phyloP scores from a whole-genome alignment of 2,329 filamentous ascomycete genomes.

The Stachybotrys elegans region DNA sequence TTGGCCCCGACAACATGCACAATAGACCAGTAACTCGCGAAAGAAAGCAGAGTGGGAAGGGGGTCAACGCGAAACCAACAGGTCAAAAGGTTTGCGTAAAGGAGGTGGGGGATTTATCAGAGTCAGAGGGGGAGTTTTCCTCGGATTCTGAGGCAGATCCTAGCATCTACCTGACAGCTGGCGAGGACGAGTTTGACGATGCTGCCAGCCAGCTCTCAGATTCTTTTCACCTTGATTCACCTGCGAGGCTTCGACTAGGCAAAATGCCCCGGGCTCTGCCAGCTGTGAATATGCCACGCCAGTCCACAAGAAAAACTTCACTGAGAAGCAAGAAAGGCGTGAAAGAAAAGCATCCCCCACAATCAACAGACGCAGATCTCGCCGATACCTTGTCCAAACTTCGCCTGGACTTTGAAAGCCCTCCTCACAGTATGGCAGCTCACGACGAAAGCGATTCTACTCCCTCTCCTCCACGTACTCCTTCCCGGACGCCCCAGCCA shows the following conservation, averaged over 20 bases:
- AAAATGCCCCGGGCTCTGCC: constrained; percentile 2
- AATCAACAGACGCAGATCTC: constrained; percentile 11
- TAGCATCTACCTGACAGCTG: constrained; percentile 18
- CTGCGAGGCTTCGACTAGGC: constrained; percentile 3
- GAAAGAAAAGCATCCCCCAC: background rate
- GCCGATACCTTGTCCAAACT: constrained; percentile 18
- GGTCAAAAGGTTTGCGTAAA: too few species aligned
- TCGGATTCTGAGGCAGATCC: constrained; percentile 12
- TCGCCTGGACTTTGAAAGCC: constrained; percentile 14
- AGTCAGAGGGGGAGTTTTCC: background rate
- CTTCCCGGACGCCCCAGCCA: constrained; percentile 11
- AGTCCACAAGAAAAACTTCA: background rate
- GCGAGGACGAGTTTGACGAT: constrained; percentile 14
- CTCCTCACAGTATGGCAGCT: too few species aligned
- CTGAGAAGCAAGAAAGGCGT: background rate
- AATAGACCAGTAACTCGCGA: background rate
- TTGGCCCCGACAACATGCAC: background rate
- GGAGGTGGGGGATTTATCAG: too few species aligned
- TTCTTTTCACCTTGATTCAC: constrained; percentile 11
- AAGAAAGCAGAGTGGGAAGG: too few species aligned
- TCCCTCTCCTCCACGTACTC: constrained; percentile 16
- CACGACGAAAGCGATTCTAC: too few species aligned
- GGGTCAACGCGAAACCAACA: too few species aligned
- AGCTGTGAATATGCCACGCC: background rate
- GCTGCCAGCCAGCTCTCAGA: constrained; percentile 11